Evolutionary conservation across 495 filamentous ascomycete genomes (phyloP).

Genomic region (Echria macrotheca): DNA sequence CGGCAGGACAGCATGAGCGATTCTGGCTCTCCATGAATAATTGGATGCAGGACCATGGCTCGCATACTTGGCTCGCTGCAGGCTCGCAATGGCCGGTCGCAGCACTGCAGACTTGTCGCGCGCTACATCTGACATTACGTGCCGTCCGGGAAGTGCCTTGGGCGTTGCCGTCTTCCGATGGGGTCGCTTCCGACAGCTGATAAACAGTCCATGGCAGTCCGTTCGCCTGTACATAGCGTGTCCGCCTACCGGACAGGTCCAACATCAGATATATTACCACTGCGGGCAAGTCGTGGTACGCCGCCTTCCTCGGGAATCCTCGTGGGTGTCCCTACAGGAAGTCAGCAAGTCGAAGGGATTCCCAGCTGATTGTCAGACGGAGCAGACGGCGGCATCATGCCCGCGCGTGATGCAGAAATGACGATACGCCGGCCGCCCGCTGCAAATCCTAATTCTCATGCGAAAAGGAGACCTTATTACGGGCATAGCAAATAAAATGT

Average conservation of each 20-base stretch:
- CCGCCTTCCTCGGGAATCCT: too few relatives aligned
- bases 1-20: neutral
- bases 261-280: too few relatives aligned
- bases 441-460: neutral
- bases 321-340: too few relatives aligned
- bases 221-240: too few relatives aligned
- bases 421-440: neutral
- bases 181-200: conserved; percentile 2
- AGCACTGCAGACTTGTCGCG: conserved; percentile 6
- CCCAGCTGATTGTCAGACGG: too few relatives aligned
- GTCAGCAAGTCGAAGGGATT: too few relatives aligned
- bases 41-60: too few relatives aligned
- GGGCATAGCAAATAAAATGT: too few relatives aligned
- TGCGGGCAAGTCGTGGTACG: too few relatives aligned
- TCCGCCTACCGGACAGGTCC: too few relatives aligned
- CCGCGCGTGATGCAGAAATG: neutral
- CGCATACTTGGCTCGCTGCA: neutral
- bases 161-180: conserved; percentile 3
- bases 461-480: neutral
- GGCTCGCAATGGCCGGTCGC: too few relatives aligned
- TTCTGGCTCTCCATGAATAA: neutral
- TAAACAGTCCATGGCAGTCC: too few relatives aligned
- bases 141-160: neutral
- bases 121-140: conserved; percentile 1
- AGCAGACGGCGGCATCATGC: neutral